A percentile compares a stretch with the other conserved stretches of the same genome.
phyloP scores from a whole-genome alignment of 352 stramenopile genomes.

The Globisporangium rhizosaccharum region DNA sequence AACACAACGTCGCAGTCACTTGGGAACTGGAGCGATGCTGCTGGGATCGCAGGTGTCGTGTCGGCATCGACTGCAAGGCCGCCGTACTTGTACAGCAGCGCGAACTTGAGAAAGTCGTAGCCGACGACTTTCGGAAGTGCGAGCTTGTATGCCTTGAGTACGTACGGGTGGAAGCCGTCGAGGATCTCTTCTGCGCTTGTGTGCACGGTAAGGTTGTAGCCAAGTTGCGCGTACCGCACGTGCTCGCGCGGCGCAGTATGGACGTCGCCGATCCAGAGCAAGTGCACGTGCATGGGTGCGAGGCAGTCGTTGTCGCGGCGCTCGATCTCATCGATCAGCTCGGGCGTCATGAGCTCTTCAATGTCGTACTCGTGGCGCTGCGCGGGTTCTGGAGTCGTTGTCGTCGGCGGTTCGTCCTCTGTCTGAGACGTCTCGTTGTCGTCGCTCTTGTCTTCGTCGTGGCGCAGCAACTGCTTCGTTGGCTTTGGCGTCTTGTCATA shows the following conservation, averaged over 20 bases:
- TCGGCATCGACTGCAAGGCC: constrained; percentile 13
- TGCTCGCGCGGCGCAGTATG: background rate
- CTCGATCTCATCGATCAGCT: constrained; percentile 5
- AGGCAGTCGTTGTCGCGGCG: background rate
- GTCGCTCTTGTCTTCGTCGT: background rate
- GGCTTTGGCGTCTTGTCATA: background rate
- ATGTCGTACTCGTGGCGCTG: background rate
- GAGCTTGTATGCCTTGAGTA: constrained; percentile 9
- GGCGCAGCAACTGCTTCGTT: background rate
- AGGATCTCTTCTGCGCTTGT: constrained; percentile 13
- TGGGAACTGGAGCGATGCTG: background rate
- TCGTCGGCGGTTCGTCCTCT: background rate
- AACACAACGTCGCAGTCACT: constrained; percentile 9
- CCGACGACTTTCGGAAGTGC: constrained; percentile 12
- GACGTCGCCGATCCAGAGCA: constrained; percentile 18
- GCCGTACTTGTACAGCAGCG: constrained; percentile 16
- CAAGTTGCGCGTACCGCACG: background rate
- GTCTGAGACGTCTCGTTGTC: no score
- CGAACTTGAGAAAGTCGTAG: constrained; percentile 17
- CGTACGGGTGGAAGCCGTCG: constrained; percentile 10
- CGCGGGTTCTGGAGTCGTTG: background rate
- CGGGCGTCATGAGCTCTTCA: constrained; percentile 10
- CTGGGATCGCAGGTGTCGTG: background rate
- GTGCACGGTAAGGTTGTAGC: constrained; percentile 13
- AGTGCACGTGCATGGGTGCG: constrained; percentile 9